Base-by-base conservation (phyloP, 2,329 filamentous ascomycete species). In the Ascochyta rabiei region DNA sequence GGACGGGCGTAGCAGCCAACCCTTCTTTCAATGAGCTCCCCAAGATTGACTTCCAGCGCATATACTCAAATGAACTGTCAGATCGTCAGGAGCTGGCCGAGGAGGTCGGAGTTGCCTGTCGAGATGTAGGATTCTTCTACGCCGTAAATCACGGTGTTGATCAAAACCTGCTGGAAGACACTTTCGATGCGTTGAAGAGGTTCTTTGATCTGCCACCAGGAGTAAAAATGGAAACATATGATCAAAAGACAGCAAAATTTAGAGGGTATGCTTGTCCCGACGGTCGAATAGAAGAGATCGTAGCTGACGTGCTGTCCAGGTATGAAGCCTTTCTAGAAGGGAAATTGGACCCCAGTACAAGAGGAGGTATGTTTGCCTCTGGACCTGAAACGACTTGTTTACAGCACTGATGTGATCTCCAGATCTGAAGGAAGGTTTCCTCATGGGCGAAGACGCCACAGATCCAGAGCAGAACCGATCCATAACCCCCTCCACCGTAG, bases 161-260 rank as follows among this genome's bases (percentile, higher is more conserved):
- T 15, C 60, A 71, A 10, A 43, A 55, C 5, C 23, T 71, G 19
- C 44, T 73, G 31, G 58, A 66, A 7, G 62, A 65, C 6, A 74
- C 71, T 0, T 72, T 74, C 21, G 56, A 63, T 1, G 67, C 68
- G 4, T 56, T 71, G 28, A 62, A 64, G 47, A 56, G 57, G 15
- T 75, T 69, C 61, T 75, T 76, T 53, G 61, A 59, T 5, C 55
- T 75, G 9, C 63, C 64, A 2, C 61, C 46, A 6, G 67, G 73
- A 7, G 53, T 69, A 23, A 76, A 76, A 53, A 75, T 76, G 73
- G 67, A 73, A 34, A 64, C 64, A 4, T 71, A 74, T 33, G 70
- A 73, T 7, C 66, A 74, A 35, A 75, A 74, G 56, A 73, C 66
- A 2, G 53, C 67, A 4, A 71, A 67, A 37, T 72, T 75, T 34